Conservation (phyloP, 495 filamentous ascomycete species). For the Alectoria sarmentosa region DNA sequence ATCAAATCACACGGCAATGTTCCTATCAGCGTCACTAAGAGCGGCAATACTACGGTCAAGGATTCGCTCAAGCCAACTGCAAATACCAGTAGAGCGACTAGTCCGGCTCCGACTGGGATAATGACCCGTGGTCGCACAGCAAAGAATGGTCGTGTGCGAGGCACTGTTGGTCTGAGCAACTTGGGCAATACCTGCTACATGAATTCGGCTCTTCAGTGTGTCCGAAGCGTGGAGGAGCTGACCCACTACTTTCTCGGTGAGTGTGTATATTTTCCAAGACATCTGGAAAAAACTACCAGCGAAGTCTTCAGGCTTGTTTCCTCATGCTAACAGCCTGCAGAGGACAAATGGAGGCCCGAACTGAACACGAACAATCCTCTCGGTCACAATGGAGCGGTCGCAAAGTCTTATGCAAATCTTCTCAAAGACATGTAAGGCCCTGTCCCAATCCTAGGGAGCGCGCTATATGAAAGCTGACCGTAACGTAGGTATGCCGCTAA, state of each 20-base stretch:
- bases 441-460: slow-evolving; percentile 9
- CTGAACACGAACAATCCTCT: slow-evolving; percentile 80
- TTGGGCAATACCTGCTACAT: slow-evolving; percentile 98
- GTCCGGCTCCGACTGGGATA: slow-evolving; percentile 47
- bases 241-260: slow-evolving; percentile 78
- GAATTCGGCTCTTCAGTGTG: slow-evolving; percentile 93
- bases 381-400: slow-evolving; percentile 74
- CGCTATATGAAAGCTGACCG: not conserved
- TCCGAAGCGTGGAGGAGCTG: slow-evolving; percentile 85
- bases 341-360: slow-evolving; percentile 62
- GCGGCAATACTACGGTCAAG: slow-evolving; percentile 27
- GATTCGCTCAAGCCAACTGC: slow-evolving; percentile 36
- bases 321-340: slow-evolving; percentile 35
- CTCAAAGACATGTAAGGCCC: slow-evolving; percentile 64
- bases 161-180: slow-evolving; percentile 77
- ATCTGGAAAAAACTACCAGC: not conserved
- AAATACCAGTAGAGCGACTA: slow-evolving; percentile 53
- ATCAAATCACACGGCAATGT: slow-evolving; percentile 33
- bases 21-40: slow-evolving; percentile 35
- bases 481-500: slow-evolving; percentile 26
- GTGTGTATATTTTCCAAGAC: slow-evolving; percentile 19
- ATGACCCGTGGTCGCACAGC: slow-evolving; percentile 62
- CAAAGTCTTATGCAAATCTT: slow-evolving; percentile 67
- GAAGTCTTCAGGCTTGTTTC: not conserved
- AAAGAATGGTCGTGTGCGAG: slow-evolving; percentile 56